Evolutionary conservation across 257 asterid genomes (phyloP).

Genomic region (Solanum clarkiae): DNA sequence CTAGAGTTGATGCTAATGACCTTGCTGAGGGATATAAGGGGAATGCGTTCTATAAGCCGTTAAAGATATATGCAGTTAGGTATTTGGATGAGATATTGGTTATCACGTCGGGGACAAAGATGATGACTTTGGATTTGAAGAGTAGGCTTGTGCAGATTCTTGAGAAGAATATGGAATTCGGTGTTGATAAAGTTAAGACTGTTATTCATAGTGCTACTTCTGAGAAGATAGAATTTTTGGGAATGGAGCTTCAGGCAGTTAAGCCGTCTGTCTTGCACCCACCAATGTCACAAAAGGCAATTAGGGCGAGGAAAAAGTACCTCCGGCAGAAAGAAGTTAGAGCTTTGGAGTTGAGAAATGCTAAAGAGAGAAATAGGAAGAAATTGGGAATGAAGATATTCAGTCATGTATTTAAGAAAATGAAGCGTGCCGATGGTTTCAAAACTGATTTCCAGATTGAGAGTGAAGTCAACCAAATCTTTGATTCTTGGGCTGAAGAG

Average conservation of each 20-base stretch:
- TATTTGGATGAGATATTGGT: slow-evolving; percentile 78
- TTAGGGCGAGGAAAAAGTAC: slow-evolving; percentile 76
- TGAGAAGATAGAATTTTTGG: slow-evolving; percentile 77
- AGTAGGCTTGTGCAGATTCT: slow-evolving; percentile 29
- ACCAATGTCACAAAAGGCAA: slow-evolving; percentile 65
- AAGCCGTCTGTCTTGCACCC: slow-evolving; percentile 72
- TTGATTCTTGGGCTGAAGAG: slow-evolving; percentile 74
- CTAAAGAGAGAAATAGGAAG: slow-evolving; percentile 73
- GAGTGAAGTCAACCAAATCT: slow-evolving; percentile 45
- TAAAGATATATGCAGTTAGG: slow-evolving; percentile 69
- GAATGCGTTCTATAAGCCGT: slow-evolving; percentile 48
- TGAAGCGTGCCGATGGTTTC: slow-evolving; percentile 43
- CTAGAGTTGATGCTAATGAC: slow-evolving; percentile 25
- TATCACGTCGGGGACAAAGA: slow-evolving; percentile 67
- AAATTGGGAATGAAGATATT: slow-evolving; percentile 64
- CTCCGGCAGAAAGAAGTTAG: slow-evolving; percentile 76
- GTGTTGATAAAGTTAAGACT: slow-evolving; percentile 41
- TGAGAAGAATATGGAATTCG: slow-evolving; percentile 40
- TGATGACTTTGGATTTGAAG: slow-evolving; percentile 58
- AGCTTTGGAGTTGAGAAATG: slow-evolving; percentile 60
- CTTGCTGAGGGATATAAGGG: slow-evolving; percentile 16
- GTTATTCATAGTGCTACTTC: slow-evolving; percentile 77
- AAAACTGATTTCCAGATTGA: slow-evolving; percentile 45
- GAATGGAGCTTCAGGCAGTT: slow-evolving; percentile 94
- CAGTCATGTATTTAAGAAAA: slow-evolving; percentile 49